A percentile compares a stretch with the other conserved stretches of the same genome.
Conservation (phyloP, 2,329 filamentous ascomycete species). For the Pyrenophora graminea region DNA sequence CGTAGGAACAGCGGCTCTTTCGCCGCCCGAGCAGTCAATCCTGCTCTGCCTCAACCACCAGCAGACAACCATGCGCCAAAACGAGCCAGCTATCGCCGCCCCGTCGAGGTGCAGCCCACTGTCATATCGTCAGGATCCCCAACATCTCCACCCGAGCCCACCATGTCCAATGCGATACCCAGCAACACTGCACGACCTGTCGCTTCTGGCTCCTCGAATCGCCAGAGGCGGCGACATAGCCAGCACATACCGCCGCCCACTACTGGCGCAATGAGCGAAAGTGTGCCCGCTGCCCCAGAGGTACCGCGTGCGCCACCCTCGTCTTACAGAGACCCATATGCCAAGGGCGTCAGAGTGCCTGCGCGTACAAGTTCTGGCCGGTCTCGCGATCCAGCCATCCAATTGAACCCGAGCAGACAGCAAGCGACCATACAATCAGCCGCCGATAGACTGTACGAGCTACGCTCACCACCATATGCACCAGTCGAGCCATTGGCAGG, state of each 20-base stretch:
- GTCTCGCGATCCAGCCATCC: slow-evolving; percentile 41
- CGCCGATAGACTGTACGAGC: slow-evolving; percentile 37
- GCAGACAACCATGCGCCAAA: slow-evolving; percentile 37
- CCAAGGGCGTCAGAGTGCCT: slow-evolving; percentile 29
- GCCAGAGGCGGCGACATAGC: slow-evolving; percentile 39
- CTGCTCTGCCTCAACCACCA: slow-evolving; percentile 28
- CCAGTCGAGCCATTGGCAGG: slow-evolving; percentile 36
- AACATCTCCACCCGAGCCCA: slow-evolving; percentile 18
- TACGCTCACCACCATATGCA: slow-evolving; percentile 38
- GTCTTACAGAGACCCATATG: slow-evolving; percentile 45
- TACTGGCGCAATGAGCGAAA: slow-evolving; percentile 26
- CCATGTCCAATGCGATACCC: slow-evolving; percentile 25
- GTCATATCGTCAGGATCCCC: not conserved
- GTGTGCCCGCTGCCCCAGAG: slow-evolving; percentile 59
- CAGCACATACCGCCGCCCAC: slow-evolving; percentile 36
- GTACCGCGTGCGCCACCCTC: slow-evolving; percentile 60
- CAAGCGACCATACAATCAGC: slow-evolving; percentile 41
- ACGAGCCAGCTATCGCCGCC: slow-evolving; percentile 41
- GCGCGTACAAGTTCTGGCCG: slow-evolving; percentile 33
- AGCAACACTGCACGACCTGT: slow-evolving; percentile 37
- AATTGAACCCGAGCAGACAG: slow-evolving; percentile 41
- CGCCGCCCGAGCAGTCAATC: slow-evolving; percentile 27
- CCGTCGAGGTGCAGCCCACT: slow-evolving; percentile 34
- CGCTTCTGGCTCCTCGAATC: slow-evolving; percentile 24
- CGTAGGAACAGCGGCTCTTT: slow-evolving; percentile 33